Conservation (phyloP, 1,139 yeast genomes). For the Pichia kudriavzevii region DNA sequence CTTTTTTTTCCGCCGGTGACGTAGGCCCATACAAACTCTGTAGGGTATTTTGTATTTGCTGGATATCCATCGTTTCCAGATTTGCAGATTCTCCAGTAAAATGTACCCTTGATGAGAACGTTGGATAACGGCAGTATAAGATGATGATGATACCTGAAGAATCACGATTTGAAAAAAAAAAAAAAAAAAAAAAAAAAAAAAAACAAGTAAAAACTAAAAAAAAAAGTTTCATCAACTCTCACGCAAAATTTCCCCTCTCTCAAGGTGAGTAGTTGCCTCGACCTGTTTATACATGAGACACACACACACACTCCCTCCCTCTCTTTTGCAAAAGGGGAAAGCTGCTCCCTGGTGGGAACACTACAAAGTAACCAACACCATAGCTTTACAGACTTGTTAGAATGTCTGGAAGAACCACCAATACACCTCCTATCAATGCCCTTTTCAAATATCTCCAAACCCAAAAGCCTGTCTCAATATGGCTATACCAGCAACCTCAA, state of each 20-base stretch:
- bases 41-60: slow-evolving; percentile 40
- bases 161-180: slow-evolving; percentile 1
- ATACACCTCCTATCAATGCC: slow-evolving; percentile 83
- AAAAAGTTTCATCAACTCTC: slow-evolving; percentile 2
- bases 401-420: slow-evolving; percentile 1
- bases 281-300: too few relatives aligned
- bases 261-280: too few relatives aligned
- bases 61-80: too few relatives aligned
- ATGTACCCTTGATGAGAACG: too few relatives aligned
- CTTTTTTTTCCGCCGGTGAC: slow-evolving; percentile 37
- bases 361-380: neutral
- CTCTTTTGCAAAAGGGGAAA: too few relatives aligned
- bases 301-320: too few relatives aligned
- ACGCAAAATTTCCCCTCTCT: too few relatives aligned
- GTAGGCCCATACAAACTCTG: slow-evolving; percentile 53
- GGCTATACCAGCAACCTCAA: slow-evolving; percentile 83
- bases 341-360: too few relatives aligned
- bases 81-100: too few relatives aligned
- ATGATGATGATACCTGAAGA: too few relatives aligned
- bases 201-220: neutral
- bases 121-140: too few relatives aligned
- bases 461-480: slow-evolving; percentile 68
- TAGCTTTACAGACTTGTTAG: neutral
- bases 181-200: neutral
- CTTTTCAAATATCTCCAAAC: slow-evolving; percentile 82